These are phyloP conservation scores for Suillus luteus DNA, from an alignment of 768 basidiomycete genomes.

Conservation along the genomic window DNA sequence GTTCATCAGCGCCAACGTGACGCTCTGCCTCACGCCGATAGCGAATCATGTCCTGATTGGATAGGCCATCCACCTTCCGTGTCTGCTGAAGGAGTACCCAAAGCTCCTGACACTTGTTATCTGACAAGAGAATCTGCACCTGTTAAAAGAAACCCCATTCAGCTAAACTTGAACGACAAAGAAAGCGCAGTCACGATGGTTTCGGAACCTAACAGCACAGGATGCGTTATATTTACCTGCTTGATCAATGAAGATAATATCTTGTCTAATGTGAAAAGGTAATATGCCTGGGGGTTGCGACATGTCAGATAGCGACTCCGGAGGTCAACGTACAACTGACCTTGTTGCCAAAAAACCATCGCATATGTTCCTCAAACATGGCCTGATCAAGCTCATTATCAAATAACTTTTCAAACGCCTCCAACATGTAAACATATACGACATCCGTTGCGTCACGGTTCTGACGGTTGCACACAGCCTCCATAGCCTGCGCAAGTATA, in stretches of 20 bases:
- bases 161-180: constrained; percentile 6
- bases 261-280: constrained; percentile 93
- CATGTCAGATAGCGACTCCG: constrained; percentile 13
- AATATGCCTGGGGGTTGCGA: constrained; percentile 70
- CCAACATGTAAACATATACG: constrained; percentile 87
- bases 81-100: constrained; percentile 73
- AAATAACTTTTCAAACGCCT: constrained; percentile 91
- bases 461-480: constrained; percentile 49
- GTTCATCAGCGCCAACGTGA: constrained; percentile 72
- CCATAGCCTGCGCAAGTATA: constrained; percentile 64
- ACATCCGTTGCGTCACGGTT: constrained; percentile 55
- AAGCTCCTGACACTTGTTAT: constrained; percentile 85
- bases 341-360: constrained; percentile 91
- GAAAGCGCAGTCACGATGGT: neutral
- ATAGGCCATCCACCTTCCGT: constrained; percentile 52
- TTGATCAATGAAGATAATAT: constrained; percentile 87
- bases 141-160: constrained; percentile 33
- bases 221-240: constrained; percentile 57
- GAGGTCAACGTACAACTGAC: constrained; percentile 39
- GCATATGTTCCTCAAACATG: constrained; percentile 94
- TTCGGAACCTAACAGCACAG: neutral
- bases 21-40: constrained; percentile 82
- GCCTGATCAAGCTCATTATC: constrained; percentile 89
- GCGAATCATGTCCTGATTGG: constrained; percentile 67
- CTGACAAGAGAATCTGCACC: constrained; percentile 86